A percentile compares a stretch with the other conserved stretches of the same genome.
phyloP scores from a whole-genome alignment of 1,284 basidiomycete species.

The Hemileia vastatrix region DNA sequence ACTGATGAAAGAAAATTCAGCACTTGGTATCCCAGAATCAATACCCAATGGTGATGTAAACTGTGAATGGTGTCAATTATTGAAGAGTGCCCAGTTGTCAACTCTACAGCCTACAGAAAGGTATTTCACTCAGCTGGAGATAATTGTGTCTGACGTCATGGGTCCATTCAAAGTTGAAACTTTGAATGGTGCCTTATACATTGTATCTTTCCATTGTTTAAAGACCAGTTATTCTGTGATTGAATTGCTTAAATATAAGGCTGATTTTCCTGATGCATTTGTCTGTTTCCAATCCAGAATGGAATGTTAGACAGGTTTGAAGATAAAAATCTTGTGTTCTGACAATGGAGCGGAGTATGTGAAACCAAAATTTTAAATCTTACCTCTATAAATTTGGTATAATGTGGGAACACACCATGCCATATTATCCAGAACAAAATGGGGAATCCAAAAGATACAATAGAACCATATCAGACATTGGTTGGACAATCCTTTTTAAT shows the following conservation, averaged over 20 bases:
- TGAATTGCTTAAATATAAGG: neutral
- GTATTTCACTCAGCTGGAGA: neutral
- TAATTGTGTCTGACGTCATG: neutral
- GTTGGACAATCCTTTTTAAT: neutral
- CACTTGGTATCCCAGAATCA: neutral
- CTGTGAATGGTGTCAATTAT: neutral
- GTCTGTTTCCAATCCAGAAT: neutral
- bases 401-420: neutral
- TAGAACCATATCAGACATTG: neutral
- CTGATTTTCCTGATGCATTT: neutral
- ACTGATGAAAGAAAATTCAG: neutral
- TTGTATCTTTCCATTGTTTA: neutral
- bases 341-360: constrained; percentile 4
- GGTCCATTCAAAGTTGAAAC: neutral
- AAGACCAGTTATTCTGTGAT: neutral
- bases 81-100: neutral
- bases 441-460: constrained; percentile 2
- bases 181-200: neutral
- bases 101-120: neutral
- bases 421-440: constrained; percentile 9
- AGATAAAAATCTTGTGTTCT: neutral
- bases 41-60: neutral
- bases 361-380: neutral
- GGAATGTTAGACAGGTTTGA: neutral
- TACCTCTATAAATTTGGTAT: neutral